A percentile compares a stretch with the other conserved stretches of the same genome.
Conservation (phyloP, 441 rosid species). For the Populus hybrid region DNA sequence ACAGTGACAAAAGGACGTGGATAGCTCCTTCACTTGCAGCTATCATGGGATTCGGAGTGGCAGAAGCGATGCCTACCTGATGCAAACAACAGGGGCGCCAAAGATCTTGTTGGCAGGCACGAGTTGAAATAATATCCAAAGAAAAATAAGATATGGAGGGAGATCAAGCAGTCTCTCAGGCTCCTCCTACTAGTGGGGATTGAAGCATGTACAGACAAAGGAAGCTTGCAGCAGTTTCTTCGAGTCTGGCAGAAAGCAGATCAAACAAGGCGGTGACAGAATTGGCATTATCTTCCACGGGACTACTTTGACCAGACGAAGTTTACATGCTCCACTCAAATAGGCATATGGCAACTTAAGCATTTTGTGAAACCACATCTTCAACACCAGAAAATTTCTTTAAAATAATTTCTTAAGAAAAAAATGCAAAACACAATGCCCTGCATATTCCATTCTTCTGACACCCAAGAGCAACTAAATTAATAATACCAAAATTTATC, state of each 20-base stretch:
- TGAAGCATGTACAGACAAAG: too few relatives aligned
- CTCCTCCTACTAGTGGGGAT: too few relatives aligned
- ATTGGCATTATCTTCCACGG: too few relatives aligned
- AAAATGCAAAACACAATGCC: not conserved
- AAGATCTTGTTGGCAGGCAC: not conserved
- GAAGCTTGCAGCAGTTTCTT: too few relatives aligned
- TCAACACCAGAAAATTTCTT: not conserved
- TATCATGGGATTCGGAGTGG: not conserved
- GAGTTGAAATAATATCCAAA: not conserved
- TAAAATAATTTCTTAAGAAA: too few relatives aligned
- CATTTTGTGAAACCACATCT: not conserved
- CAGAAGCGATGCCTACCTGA: not conserved
- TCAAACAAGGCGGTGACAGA: too few relatives aligned
- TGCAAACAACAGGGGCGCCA: not conserved
- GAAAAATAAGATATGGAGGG: not conserved
- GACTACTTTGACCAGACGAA: not conserved
- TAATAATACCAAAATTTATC: not conserved
- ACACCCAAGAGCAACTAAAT: constrained; percentile 2
- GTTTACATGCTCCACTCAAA: not conserved
- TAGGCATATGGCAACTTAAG: too few relatives aligned
- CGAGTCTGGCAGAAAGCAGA: too few relatives aligned
- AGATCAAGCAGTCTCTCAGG: not conserved
- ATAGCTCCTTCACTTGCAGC: not conserved
- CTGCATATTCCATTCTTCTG: not conserved
- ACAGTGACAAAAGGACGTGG: not conserved